Conservation (phyloP, 1,284 basidiomycete species). For the Tilletia indica region DNA sequence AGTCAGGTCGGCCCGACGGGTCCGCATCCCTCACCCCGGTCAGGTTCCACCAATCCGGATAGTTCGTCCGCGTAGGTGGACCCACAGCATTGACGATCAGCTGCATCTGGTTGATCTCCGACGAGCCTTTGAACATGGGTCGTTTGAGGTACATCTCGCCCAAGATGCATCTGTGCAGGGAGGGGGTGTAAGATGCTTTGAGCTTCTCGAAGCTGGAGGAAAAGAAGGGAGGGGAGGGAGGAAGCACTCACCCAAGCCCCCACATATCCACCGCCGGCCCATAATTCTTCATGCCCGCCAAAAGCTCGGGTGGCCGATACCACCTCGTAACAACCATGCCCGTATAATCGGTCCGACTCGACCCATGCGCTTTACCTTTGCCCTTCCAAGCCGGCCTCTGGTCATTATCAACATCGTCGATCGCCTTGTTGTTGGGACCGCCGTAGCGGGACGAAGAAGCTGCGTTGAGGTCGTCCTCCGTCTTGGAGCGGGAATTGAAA, state of each 20-base stretch:
- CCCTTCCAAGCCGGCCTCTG: conserved; percentile 9
- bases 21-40: conserved; percentile 54
- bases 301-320: conserved; percentile 94
- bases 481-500: background rate
- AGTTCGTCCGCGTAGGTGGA: conserved; percentile 69
- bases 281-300: conserved; percentile 82
- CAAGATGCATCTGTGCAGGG: conserved; percentile 71
- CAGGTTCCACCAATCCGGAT: conserved; percentile 73
- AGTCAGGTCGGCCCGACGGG: conserved; percentile 42
- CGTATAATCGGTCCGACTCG: conserved; percentile 67
- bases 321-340: conserved; percentile 98
- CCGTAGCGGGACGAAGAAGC: no score
- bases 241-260: conserved; percentile 78
- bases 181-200: no score
- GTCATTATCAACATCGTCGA: background rate
- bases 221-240: background rate
- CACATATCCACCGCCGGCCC: conserved; percentile 94
- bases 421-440: background rate
- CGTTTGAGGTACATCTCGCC: conserved; percentile 89
- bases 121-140: conserved; percentile 82
- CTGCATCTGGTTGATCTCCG: conserved; percentile 85
- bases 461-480: no score
- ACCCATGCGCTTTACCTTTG: background rate
- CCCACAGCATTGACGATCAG: conserved; percentile 88
- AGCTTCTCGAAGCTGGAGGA: no score